Evolutionary conservation across 805 yeast genomes (phyloP), one percentile per base, ranked within the genome.

Genomic region (Tetrapisispora iriomotensis): DNA sequence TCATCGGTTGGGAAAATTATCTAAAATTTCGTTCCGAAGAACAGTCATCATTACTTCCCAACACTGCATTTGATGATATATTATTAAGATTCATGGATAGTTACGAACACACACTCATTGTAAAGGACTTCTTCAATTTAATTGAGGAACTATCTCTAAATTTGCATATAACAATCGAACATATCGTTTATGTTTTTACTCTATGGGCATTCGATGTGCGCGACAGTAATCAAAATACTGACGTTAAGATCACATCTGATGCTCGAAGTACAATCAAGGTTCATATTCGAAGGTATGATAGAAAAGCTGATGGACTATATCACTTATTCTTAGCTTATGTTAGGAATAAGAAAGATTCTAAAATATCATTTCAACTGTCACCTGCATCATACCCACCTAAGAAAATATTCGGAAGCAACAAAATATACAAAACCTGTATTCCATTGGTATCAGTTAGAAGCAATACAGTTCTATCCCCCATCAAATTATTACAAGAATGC

Each of bases 91-190:
- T 92, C 58, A 66, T 85, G 14, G 72, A 79, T 2, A 78, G 90
- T 0, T 84, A 88, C 1, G 79, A 90, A 3, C 95, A 86, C 61
- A 94, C 94, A 0, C 79, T 90, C 1, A 84, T 88, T 4, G 90
- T 84, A 5, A 83, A 82, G 57, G 94, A 84, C 54, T 88, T 86
- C 51, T 72, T 86, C 50, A 95, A 87, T 53, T 67, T 87, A 25
- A 61, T 88, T 30, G 81, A 84, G 8, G 70, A 84, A 10, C 61
- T 86, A 28, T 77, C 92, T 0, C 74, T 92, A 7, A 82, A 84
- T 58, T 75, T 92, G 1, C 80, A 76, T 48, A 74, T 77, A 30
- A 84, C 85, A 51, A 92, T 90, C 0, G 69, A 86, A 32, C 83
- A 83, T 53, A 70, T 87, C 13, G 70, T 88, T 10, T 78, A 82